These are phyloP conservation scores for Xerocomus spinulosus DNA, from an alignment of 768 basidiomycete species.

Conservation along the genomic window DNA sequence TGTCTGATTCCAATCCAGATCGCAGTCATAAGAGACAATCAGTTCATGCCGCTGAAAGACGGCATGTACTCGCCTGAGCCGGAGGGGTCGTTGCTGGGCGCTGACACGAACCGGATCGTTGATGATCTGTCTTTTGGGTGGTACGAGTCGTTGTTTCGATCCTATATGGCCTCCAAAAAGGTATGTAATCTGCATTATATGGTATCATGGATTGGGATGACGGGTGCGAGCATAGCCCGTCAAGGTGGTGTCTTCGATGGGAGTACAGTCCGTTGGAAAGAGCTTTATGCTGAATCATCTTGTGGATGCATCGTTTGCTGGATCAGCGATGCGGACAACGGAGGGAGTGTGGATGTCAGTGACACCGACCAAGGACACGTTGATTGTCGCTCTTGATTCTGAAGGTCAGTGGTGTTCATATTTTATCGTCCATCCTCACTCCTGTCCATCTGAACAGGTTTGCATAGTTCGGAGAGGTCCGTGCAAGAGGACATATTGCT, in stretches of 20 bases:
- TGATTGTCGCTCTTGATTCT: constrained; percentile 62
- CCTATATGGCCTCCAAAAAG: constrained; percentile 57
- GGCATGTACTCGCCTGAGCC: constrained; percentile 46
- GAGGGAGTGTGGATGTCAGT: constrained; percentile 67
- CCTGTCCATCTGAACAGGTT: constrained; percentile 39
- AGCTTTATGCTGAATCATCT: constrained; percentile 56
- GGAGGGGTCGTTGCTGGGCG: constrained; percentile 53
- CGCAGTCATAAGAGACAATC: constrained; percentile 53
- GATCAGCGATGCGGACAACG: constrained; percentile 59
- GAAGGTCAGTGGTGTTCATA: constrained; percentile 46
- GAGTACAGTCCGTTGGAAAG: constrained; percentile 64
- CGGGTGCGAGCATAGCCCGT: constrained; percentile 40
- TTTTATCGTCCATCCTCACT: background rate
- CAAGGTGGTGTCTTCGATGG: constrained; percentile 64
- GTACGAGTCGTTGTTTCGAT: constrained; percentile 61
- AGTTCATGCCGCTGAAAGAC: constrained; percentile 58
- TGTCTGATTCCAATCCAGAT: constrained; percentile 64
- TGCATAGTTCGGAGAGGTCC: constrained; percentile 60
- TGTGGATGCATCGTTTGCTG: constrained; percentile 62
- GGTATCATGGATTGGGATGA: too few relatives aligned
- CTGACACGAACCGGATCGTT: constrained; percentile 51
- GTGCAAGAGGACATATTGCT: constrained; percentile 60
- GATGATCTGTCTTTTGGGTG: constrained; percentile 54
- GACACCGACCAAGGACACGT: constrained; percentile 50
- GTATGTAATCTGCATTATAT: too few relatives aligned